phyloP scores from a whole-genome alignment of 2,329 filamentous ascomycete genomes.

The Epichloe amarillans region DNA sequence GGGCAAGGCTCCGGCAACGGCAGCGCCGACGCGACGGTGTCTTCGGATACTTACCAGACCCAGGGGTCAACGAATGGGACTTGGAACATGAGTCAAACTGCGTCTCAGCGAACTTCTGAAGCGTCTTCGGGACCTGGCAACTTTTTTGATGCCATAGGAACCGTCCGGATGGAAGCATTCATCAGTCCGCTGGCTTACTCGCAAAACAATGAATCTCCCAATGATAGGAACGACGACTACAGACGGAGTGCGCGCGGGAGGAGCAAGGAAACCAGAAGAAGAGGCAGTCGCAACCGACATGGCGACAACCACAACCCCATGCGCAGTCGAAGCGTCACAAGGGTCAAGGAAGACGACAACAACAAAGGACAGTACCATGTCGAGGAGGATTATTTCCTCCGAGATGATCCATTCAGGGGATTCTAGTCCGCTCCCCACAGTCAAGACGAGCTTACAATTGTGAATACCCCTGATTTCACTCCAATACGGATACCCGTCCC shows the following conservation, averaged over 20 bases:
- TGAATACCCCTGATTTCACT: neutral
- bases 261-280: constrained; percentile 41
- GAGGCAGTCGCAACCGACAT: constrained; percentile 38
- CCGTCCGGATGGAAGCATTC: constrained; percentile 94
- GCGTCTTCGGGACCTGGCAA: constrained; percentile 40
- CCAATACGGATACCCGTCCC: constrained; percentile 8
- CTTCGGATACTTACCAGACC: constrained; percentile 48
- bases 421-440: constrained; percentile 27
- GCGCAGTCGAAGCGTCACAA: neutral
- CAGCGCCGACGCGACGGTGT: constrained; percentile 43
- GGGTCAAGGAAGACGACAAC: constrained; percentile 33
- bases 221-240: constrained; percentile 35
- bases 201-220: constrained; percentile 31
- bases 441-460: no score
- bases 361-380: constrained; percentile 29
- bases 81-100: constrained; percentile 31
- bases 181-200: constrained; percentile 51
- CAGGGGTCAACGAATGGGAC: constrained; percentile 31
- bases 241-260: constrained; percentile 33
- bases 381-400: constrained; percentile 42
- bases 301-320: constrained; percentile 35
- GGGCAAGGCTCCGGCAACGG: constrained; percentile 45
- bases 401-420: constrained; percentile 48
- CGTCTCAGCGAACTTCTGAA: constrained; percentile 41
- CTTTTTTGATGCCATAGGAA: constrained; percentile 82